Evolutionary conservation across 2,329 filamentous ascomycete species (phyloP).

Genomic region (Aaosphaeria pasadenensis): DNA sequence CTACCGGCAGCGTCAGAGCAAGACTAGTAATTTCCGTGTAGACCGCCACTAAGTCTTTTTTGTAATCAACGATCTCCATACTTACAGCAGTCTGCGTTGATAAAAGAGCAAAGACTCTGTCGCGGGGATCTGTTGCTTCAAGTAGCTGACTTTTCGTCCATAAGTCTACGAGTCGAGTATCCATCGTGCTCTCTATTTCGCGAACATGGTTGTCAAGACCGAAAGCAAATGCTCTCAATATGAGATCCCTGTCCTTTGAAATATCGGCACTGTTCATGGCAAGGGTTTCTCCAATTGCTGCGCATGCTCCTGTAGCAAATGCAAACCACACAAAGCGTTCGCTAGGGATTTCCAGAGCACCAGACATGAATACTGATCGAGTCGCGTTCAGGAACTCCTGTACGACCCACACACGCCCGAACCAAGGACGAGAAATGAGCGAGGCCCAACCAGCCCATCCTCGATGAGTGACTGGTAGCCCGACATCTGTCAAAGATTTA

Average conservation of each 20-base stretch:
- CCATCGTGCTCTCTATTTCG: background rate
- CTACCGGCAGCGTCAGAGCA: background rate
- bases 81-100: constrained; percentile 4
- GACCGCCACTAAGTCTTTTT: constrained; percentile 1
- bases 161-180: constrained; percentile 2
- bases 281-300: background rate
- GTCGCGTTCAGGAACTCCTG: constrained; percentile 8
- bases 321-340: constrained; percentile 4
- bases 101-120: constrained; percentile 8
- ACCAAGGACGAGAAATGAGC: constrained; percentile 6
- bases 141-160: constrained; percentile 7
- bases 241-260: background rate
- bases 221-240: constrained; percentile 1
- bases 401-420: constrained; percentile 9
- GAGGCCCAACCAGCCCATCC: constrained; percentile 8
- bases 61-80: constrained; percentile 5
- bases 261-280: background rate
- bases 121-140: constrained; percentile 6
- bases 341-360: constrained; percentile 3
- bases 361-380: constrained; percentile 5
- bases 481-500: background rate
- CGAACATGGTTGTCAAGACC: background rate
- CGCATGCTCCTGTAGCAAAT: constrained; percentile 1
- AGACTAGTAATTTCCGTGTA: constrained; percentile 1
- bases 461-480: background rate